Evolutionary conservation across 345 rosid genomes (phyloP).

Genomic region (Ceriops zippeliana): DNA sequence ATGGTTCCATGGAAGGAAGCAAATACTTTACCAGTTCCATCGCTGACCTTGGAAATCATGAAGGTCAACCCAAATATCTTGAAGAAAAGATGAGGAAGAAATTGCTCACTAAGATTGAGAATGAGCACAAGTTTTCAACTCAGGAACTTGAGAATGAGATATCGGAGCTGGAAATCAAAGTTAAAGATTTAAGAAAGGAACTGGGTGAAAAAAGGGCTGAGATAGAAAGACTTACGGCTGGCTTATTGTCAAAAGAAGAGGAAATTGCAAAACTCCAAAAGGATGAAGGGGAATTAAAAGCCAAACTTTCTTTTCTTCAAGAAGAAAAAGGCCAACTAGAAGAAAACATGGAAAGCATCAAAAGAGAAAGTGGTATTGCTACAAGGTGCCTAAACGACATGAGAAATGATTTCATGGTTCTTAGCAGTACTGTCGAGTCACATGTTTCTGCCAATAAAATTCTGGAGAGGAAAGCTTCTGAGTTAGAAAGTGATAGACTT

Average conservation of each 20-base stretch:
- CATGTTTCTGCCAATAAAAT: constrained; percentile 37
- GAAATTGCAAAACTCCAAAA: constrained; percentile 30
- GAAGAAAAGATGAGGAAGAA: constrained; percentile 37
- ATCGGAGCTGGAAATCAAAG: constrained; percentile 32
- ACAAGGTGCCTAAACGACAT: constrained; percentile 41
- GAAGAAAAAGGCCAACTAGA: constrained; percentile 37
- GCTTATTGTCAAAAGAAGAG: constrained; percentile 36
- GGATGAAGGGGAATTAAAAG: constrained; percentile 27
- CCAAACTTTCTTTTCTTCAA: constrained; percentile 28
- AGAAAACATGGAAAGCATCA: constrained; percentile 28
- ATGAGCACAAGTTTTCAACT: constrained; percentile 21
- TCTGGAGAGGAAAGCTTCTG: constrained; percentile 41
- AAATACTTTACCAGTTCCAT: constrained; percentile 1
- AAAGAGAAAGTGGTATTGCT: constrained; percentile 35
- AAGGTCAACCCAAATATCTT: constrained; percentile 15
- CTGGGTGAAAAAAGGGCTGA: constrained; percentile 18
- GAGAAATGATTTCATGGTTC: constrained; percentile 34
- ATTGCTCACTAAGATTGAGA: constrained; percentile 27
- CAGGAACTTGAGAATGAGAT: constrained; percentile 33
- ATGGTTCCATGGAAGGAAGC: constrained; percentile 15
- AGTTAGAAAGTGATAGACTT: constrained; percentile 27
- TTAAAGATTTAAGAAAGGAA: constrained; percentile 26
- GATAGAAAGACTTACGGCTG: constrained; percentile 33
- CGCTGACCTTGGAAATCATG: constrained; percentile 15
- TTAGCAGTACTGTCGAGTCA: constrained; percentile 32